These are phyloP conservation scores for Stropharia rugosoannulata DNA, from an alignment of 768 basidiomycete species.

Conservation along the genomic window DNA sequence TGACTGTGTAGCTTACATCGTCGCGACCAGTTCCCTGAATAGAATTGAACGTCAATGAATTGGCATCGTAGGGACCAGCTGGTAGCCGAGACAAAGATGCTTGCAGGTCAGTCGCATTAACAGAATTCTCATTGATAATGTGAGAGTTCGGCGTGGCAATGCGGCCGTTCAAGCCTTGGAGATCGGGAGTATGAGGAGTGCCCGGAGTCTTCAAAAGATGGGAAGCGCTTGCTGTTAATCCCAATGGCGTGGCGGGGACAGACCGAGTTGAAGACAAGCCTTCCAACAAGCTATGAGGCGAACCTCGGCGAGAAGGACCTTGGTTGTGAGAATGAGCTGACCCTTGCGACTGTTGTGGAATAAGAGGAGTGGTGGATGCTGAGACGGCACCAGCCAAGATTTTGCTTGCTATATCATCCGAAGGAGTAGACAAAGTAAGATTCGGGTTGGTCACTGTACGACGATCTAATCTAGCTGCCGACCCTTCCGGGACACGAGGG, in stretches of 20 bases:
- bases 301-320: slow-evolving; percentile 68
- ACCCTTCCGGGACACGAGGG: slow-evolving; percentile 58
- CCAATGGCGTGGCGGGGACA: slow-evolving; percentile 80
- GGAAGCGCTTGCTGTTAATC: slow-evolving; percentile 45
- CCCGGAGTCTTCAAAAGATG: slow-evolving; percentile 67
- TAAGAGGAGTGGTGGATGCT: slow-evolving; percentile 61
- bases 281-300: slow-evolving; percentile 68
- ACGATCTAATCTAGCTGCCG: slow-evolving; percentile 56
- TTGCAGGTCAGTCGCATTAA: slow-evolving; percentile 57
- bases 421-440: slow-evolving; percentile 56
- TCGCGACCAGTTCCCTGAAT: slow-evolving; percentile 49
- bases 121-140: slow-evolving; percentile 48
- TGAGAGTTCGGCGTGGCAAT: slow-evolving; percentile 48
- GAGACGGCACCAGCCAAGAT: slow-evolving; percentile 49
- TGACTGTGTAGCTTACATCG: slow-evolving; percentile 44
- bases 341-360: slow-evolving; percentile 61
- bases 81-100: slow-evolving; percentile 72
- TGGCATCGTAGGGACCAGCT: slow-evolving; percentile 55
- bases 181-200: slow-evolving; percentile 63
- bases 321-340: slow-evolving; percentile 34
- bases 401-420: slow-evolving; percentile 46
- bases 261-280: slow-evolving; percentile 67
- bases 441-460: slow-evolving; percentile 76
- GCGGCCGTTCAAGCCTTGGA: slow-evolving; percentile 62
- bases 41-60: slow-evolving; percentile 53